Evolutionary conservation across 495 filamentous ascomycete genomes (phyloP).

Genomic region (Hypoxylon rickii): DNA sequence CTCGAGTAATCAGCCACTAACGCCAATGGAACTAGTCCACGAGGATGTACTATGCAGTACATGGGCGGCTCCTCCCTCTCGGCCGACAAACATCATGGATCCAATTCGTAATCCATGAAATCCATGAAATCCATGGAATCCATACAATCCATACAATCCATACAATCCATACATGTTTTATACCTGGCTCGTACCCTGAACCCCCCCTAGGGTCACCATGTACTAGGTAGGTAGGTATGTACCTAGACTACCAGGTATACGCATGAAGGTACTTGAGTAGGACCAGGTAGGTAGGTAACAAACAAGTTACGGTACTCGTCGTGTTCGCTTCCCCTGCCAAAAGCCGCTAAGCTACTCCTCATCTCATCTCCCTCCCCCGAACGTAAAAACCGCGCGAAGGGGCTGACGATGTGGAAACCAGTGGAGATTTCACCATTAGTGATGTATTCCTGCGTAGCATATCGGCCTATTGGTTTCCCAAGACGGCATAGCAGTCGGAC

Average conservation of each 20-base stretch:
- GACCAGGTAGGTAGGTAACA: neutral
- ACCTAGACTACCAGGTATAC: neutral
- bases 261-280: too few species aligned
- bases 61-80: conserved; percentile 32
- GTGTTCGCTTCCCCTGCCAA: too few species aligned
- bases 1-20: conserved; percentile 8
- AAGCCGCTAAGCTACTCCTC: too few species aligned
- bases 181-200: too few species aligned
- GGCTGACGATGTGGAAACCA: conserved; percentile 27
- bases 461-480: conserved; percentile 26
- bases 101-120: too few species aligned
- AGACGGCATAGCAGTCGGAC: conserved; percentile 20
- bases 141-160: too few species aligned
- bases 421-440: conserved; percentile 21
- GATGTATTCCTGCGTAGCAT: conserved; percentile 11
- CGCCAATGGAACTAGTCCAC: neutral
- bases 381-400: conserved; percentile 8
- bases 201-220: too few species aligned
- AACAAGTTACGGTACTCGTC: conserved; percentile 19
- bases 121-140: too few species aligned
- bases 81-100: conserved; percentile 27
- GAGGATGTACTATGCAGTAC: neutral
- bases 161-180: too few species aligned
- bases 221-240: neutral
- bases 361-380: neutral